Base-by-base conservation (phyloP, 495 filamentous ascomycete genomes). In the Penicillium canescens region DNA sequence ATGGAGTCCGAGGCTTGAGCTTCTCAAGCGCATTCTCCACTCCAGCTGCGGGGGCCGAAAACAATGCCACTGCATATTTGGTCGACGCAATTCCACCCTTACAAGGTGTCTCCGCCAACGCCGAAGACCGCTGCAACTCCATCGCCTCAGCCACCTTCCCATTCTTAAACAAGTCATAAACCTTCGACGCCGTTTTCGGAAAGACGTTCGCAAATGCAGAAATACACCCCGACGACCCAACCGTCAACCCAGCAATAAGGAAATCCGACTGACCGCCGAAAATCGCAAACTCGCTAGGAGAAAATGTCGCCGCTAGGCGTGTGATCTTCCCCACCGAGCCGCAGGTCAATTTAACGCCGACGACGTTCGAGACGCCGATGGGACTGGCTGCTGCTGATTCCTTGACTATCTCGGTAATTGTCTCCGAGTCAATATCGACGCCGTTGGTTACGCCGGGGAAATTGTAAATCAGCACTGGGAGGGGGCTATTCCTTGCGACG, bases 361-460 rank as follows among this genome's bases (percentile, higher is more conserved):
- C 78, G 21, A 81, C 72, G 43, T 81, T 81, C 3, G 58, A 65
- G 12, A 57, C 71, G 5, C 82, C 73, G 12, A 70, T 71, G 13
- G 68, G 55, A 40, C 80, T 73, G 12, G 58, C 50, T 11, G 65
- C 64, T 0, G 76, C 81, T 1, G 62, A 64, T 42, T 65, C 63
- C 21, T 49, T 55, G n/a, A 68, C 66, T n/a, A 88, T 76, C 6
- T 60, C 59, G 0, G 78, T 66, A 23, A 88, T 81, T 0, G 75
- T 78, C 24, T 82, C 82, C 2, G 82, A 86, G 57, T 86, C 83
- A 28, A 89, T 60, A 54, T 90, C 87, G 0, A 91, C 71, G 11
- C 86, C 86, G 54, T 89, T 89, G 65, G 84, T 87, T 11, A 89
- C 86, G 4, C 77, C 85, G 0, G 86, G 86, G 71, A 89, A 89